phyloP scores from a whole-genome alignment of 2,329 filamentous ascomycete species.

The Apiospora koreana region DNA sequence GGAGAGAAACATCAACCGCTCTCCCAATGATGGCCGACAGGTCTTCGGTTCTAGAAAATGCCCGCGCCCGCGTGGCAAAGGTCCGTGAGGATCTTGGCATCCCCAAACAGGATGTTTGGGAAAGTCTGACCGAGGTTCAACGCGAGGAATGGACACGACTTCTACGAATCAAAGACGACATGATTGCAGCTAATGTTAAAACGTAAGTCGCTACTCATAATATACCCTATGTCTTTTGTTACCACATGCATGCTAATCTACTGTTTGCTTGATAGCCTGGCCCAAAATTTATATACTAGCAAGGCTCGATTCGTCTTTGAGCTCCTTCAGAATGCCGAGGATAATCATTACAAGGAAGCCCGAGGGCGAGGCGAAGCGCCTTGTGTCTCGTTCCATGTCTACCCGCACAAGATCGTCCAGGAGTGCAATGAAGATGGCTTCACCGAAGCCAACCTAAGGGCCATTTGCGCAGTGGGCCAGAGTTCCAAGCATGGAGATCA shows the following conservation, averaged over 20 bases:
- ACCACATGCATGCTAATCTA: too few relatives aligned
- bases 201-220: not conserved
- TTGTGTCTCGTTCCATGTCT: conserved; percentile 36
- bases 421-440: conserved; percentile 55
- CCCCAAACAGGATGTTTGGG: not conserved
- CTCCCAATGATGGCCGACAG: too few relatives aligned
- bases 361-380: conserved; percentile 24
- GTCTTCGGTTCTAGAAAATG: too few relatives aligned
- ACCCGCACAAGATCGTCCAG: conserved; percentile 39
- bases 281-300: conserved; percentile 43
- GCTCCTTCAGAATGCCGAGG: conserved; percentile 56
- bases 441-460: conserved; percentile 39
- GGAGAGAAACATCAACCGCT: too few relatives aligned
- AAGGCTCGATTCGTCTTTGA: conserved; percentile 52
- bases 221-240: not conserved
- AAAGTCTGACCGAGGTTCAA: not conserved
- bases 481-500: conserved; percentile 45
- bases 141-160: not conserved
- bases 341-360: conserved; percentile 42
- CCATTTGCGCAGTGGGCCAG: conserved; percentile 47
- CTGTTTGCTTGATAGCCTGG: conserved; percentile 33
- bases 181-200: not conserved
- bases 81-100: not conserved
- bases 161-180: not conserved
- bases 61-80: not conserved